These are phyloP conservation scores for Talaromyces marneffei DNA, from an alignment of 2,329 filamentous ascomycete species.

Conservation along the genomic window DNA sequence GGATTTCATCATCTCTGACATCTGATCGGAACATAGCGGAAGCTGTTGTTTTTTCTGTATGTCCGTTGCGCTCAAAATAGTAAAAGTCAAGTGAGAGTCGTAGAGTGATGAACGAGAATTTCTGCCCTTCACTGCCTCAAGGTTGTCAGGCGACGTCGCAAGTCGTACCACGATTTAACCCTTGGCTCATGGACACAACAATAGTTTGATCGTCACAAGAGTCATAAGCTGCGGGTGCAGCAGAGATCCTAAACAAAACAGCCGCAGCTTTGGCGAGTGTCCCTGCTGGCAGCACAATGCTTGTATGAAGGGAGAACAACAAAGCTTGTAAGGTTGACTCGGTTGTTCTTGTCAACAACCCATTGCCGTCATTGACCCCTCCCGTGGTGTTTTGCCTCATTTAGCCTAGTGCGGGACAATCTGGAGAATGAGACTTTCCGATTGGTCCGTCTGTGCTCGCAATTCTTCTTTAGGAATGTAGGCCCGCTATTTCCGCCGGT, in stretches of 20 bases:
- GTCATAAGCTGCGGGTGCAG: neutral
- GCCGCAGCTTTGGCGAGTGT: neutral
- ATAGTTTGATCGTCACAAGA: neutral
- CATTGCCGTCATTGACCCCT: constrained; percentile 14
- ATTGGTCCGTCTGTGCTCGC: constrained; percentile 2
- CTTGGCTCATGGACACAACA: neutral
- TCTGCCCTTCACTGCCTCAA: neutral
- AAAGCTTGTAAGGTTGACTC: neutral
- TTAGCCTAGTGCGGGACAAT: constrained; percentile 11
- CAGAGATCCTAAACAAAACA: neutral
- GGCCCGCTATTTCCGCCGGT: neutral
- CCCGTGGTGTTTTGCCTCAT: neutral
- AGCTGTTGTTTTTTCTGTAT: neutral
- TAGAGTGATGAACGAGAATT: neutral
- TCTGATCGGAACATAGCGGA: constrained; percentile 30
- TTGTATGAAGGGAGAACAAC: neutral
- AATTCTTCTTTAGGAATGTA: neutral
- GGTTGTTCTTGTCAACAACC: neutral
- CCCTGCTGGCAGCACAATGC: neutral
- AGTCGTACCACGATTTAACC: neutral
- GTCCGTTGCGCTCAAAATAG: neutral
- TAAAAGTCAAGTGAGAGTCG: neutral
- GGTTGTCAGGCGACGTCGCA: neutral
- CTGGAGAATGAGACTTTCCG: constrained; percentile 10
- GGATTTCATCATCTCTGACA: constrained; percentile 4